Conservation (phyloP, 768 basidiomycete genomes). For the Rossbeevera mucosa region DNA sequence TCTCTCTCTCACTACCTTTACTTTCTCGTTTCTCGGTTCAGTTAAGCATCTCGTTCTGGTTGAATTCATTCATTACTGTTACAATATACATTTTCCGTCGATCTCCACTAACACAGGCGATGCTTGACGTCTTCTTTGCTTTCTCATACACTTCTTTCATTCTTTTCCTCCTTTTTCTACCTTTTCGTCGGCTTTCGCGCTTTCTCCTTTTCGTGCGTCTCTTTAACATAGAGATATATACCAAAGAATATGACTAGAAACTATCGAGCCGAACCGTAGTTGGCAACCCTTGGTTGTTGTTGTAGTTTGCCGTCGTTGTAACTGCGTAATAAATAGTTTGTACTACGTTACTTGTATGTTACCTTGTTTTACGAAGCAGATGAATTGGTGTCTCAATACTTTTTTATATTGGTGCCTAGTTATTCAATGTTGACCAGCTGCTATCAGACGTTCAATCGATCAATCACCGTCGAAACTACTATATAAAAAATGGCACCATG, state of each 20-base stretch:
- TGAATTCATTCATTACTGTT: slow-evolving; percentile 6
- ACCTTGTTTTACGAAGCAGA: neutral
- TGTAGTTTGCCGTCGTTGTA: neutral
- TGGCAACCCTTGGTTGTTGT: neutral
- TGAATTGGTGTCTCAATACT: neutral
- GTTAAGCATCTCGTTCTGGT: neutral
- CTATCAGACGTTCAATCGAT: no score
- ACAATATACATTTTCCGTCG: slow-evolving; percentile 1
- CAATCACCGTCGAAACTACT: no score
- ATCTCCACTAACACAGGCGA: slow-evolving; percentile 7
- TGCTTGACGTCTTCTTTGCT: slow-evolving; percentile 1
- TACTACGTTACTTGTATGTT: neutral
- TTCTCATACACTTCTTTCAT: neutral
- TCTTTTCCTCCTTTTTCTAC: neutral
- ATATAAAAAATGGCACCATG: no score
- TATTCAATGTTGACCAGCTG: no score
- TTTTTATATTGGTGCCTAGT: no score
- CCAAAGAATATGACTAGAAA: slow-evolving; percentile 19
- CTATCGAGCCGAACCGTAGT: neutral
- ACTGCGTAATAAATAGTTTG: neutral
- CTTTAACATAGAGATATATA: slow-evolving; percentile 22
- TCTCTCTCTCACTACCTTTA: neutral
- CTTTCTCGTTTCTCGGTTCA: neutral
- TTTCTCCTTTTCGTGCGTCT: neutral
- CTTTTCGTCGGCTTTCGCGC: neutral